A percentile compares a stretch with the other conserved stretches of the same genome.
phyloP scores from a whole-genome alignment of 345 rosid genomes.

The Jatropha curcas region DNA sequence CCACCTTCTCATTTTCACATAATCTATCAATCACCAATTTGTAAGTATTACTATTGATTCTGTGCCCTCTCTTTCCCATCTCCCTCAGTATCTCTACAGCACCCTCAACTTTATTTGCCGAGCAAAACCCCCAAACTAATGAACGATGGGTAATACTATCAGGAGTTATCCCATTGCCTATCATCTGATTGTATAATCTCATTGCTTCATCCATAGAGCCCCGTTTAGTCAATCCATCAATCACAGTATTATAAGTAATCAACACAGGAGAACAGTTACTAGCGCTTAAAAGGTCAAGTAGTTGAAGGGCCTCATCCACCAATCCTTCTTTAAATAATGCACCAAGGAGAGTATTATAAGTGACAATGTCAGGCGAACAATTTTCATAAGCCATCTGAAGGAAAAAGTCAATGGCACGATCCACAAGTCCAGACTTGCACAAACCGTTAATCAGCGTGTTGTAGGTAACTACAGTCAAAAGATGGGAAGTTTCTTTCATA shows the following conservation, averaged over 20 bases:
- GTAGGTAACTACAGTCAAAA: conserved; percentile 69
- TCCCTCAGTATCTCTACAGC: conserved; percentile 56
- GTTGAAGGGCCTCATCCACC: conserved; percentile 60
- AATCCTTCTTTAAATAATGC: conserved; percentile 70
- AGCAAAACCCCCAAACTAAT: conserved; percentile 67
- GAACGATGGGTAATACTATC: conserved; percentile 76
- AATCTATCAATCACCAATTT: conserved; percentile 52
- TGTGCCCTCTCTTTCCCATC: conserved; percentile 51
- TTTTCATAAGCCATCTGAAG: conserved; percentile 54
- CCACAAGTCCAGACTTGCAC: conserved; percentile 65
- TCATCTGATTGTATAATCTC: conserved; percentile 53
- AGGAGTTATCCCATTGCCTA: conserved; percentile 51
- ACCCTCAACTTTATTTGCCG: conserved; percentile 47
- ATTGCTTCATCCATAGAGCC: conserved; percentile 56
- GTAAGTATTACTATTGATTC: conserved; percentile 49
- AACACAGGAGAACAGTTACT: conserved; percentile 55
- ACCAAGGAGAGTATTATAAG: conserved; percentile 69
- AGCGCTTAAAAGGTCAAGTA: conserved; percentile 45
- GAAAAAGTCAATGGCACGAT: conserved; percentile 66
- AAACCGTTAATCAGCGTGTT: conserved; percentile 78
- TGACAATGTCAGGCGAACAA: conserved; percentile 66
- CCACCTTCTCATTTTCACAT: conserved; percentile 58
- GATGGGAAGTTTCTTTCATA: conserved; percentile 54
- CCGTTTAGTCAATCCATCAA: conserved; percentile 63
- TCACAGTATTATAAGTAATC: conserved; percentile 72